Conservation (phyloP, 169 alveolate species). For the Babesia caballi region DNA sequence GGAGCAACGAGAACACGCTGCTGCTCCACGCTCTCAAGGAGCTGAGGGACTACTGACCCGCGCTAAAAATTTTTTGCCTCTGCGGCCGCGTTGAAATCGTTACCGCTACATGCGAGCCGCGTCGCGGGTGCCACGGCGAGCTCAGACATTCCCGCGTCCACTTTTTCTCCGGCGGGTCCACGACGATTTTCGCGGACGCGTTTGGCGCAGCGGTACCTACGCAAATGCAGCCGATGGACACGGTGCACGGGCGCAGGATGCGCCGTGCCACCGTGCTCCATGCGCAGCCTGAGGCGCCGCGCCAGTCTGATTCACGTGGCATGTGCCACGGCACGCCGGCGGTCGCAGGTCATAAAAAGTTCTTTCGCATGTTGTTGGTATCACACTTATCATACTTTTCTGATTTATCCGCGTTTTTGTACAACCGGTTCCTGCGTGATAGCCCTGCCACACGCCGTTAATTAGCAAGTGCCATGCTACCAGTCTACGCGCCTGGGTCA, state of each 20-base stretch:
- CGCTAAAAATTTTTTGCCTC: too few relatives aligned
- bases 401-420: not conserved
- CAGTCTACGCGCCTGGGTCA: not conserved
- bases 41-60: conserved; percentile 5
- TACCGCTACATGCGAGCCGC: too few relatives aligned
- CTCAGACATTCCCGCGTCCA: too few relatives aligned
- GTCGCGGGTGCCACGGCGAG: too few relatives aligned
- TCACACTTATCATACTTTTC: conserved; percentile 9
- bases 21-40: conserved; percentile 48
- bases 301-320: conserved; percentile 25
- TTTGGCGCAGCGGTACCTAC: not conserved
- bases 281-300: not conserved
- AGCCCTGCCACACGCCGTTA: too few relatives aligned
- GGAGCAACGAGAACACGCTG: conserved; percentile 35
- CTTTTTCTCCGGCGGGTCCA: too few relatives aligned
- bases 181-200: not conserved
- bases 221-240: not conserved
- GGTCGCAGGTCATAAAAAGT: not conserved
- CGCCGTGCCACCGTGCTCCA: not conserved
- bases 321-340: conserved; percentile 11
- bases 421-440: too few relatives aligned
- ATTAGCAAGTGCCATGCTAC: too few relatives aligned
- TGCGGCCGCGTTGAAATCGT: too few relatives aligned
- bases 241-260: not conserved
- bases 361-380: not conserved